A percentile compares a stretch with the other conserved stretches of the same genome.
Conservation (phyloP, 2,329 filamentous ascomycete genomes). For the Microdochium nivale region DNA sequence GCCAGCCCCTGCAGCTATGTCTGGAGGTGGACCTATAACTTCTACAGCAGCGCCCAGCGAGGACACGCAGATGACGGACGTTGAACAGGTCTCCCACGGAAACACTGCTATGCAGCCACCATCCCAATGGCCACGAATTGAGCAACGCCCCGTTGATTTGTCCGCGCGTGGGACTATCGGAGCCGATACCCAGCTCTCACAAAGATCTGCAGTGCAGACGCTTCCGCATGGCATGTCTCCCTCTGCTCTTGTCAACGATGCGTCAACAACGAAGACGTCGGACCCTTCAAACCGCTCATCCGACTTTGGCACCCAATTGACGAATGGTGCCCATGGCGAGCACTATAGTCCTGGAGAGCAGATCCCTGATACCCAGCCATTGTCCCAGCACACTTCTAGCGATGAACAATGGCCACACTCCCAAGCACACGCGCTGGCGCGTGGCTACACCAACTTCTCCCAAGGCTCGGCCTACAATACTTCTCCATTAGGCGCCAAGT, state of each 20-base stretch:
- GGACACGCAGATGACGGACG: slow-evolving; percentile 56
- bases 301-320: slow-evolving; percentile 62
- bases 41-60: slow-evolving; percentile 27
- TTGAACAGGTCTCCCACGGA: slow-evolving; percentile 34
- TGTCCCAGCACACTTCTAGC: slow-evolving; percentile 35
- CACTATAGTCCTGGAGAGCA: slow-evolving; percentile 20
- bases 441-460: slow-evolving; percentile 24
- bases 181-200: slow-evolving; percentile 53
- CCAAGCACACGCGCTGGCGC: slow-evolving; percentile 43
- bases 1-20: slow-evolving; percentile 12
- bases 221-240: slow-evolving; percentile 50
- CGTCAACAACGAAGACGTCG: slow-evolving; percentile 87
- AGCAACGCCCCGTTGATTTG: slow-evolving; percentile 19
- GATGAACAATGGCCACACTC: slow-evolving; percentile 50
- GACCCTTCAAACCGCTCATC: slow-evolving; percentile 57
- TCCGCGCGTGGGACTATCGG: slow-evolving; percentile 28
- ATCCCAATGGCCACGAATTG: slow-evolving; percentile 27
- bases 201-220: slow-evolving; percentile 51
- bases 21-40: neutral
- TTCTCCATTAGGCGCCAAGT: slow-evolving; percentile 27
- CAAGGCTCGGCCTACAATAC: slow-evolving; percentile 15
- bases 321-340: slow-evolving; percentile 53
- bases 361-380: slow-evolving; percentile 17
- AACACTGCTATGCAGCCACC: slow-evolving; percentile 41
- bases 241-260: slow-evolving; percentile 65